A percentile compares a stretch with the other conserved stretches of the same genome.
Conservation (phyloP, 2,329 filamentous ascomycete genomes). For the Ophiostoma piceae region DNA sequence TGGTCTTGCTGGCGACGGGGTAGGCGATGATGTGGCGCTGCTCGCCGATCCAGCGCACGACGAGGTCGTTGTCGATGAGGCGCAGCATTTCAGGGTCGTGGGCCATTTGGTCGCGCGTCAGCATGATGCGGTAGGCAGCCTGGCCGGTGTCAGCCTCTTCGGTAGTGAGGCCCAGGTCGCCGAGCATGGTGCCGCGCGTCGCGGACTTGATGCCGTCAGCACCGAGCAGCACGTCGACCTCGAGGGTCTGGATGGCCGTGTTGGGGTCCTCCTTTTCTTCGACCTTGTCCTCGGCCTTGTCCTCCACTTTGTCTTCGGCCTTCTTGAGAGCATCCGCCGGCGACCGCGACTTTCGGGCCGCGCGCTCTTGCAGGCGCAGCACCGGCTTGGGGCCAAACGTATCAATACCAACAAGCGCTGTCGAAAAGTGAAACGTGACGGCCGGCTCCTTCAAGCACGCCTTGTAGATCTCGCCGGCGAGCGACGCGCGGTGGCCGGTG, state of each 20-base stretch:
- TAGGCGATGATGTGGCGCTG: conserved; percentile 74
- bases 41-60: conserved; percentile 71
- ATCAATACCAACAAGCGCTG: conserved; percentile 49
- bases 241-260: conserved; percentile 47
- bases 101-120: conserved; percentile 61
- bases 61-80: conserved; percentile 62
- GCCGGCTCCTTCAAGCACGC: conserved; percentile 58
- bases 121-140: conserved; percentile 74
- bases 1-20: conserved; percentile 60
- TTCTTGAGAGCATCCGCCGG: not conserved
- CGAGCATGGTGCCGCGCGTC: conserved; percentile 50
- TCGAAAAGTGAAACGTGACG: conserved; percentile 65
- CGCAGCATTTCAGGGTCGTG: conserved; percentile 60
- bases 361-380: conserved; percentile 41
- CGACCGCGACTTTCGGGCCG: not conserved
- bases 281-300: not conserved
- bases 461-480: conserved; percentile 64
- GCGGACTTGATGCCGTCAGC: conserved; percentile 53
- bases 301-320: not conserved
- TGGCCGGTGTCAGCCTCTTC: conserved; percentile 65
- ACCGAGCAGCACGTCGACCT: conserved; percentile 50
- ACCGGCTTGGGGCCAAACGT: conserved; percentile 55
- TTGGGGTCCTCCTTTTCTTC: conserved; percentile 26
- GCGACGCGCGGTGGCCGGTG: conserved; percentile 69
- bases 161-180: conserved; percentile 45